Percentiles rank a stretch among this genome's conserved stretches.
phyloP scores from a whole-genome alignment of 495 filamentous ascomycete species.

The Penicillium coffeae region DNA sequence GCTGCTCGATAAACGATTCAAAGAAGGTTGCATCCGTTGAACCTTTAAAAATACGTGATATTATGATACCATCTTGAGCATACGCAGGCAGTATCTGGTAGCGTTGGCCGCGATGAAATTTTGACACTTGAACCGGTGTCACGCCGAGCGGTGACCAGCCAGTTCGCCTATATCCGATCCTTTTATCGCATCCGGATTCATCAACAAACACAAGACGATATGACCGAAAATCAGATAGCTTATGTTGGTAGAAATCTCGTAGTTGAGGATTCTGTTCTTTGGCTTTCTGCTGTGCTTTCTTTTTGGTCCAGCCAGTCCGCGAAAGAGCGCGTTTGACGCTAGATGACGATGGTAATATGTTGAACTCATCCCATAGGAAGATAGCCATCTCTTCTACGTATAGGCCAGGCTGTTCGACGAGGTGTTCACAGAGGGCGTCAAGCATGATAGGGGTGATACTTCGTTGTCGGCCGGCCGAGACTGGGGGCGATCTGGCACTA shows the following conservation, averaged over 20 bases:
- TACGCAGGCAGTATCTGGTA: constrained; percentile 10
- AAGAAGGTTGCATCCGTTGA: constrained; percentile 36
- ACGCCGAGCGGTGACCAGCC: constrained; percentile 1
- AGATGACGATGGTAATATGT: constrained; percentile 8
- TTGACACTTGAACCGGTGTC: not conserved
- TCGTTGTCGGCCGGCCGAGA: constrained; percentile 6
- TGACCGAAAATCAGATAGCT: not conserved
- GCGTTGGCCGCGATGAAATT: not conserved
- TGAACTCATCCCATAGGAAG: constrained; percentile 15
- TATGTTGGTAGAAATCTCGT: constrained; percentile 2
- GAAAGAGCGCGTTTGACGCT: constrained; percentile 10
- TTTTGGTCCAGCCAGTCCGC: constrained; percentile 22
- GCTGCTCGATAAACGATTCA: constrained; percentile 37
- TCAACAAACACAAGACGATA: not conserved
- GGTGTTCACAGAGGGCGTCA: constrained; percentile 10
- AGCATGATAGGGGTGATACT: constrained; percentile 20
- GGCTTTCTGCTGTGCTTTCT: constrained; percentile 5
- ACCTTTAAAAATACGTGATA: constrained; percentile 31
- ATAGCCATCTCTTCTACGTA: constrained; percentile 16
- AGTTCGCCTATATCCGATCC: not conserved
- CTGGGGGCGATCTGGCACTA: constrained; percentile 9
- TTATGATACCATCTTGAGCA: constrained; percentile 33
- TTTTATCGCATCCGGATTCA: constrained; percentile 1
- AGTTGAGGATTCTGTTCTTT: constrained; percentile 2
- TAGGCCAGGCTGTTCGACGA: constrained; percentile 7